A percentile compares a stretch with the other conserved stretches of the same genome.
Conservation (phyloP, 2,329 filamentous ascomycete species). For the Massarina eburnea region DNA sequence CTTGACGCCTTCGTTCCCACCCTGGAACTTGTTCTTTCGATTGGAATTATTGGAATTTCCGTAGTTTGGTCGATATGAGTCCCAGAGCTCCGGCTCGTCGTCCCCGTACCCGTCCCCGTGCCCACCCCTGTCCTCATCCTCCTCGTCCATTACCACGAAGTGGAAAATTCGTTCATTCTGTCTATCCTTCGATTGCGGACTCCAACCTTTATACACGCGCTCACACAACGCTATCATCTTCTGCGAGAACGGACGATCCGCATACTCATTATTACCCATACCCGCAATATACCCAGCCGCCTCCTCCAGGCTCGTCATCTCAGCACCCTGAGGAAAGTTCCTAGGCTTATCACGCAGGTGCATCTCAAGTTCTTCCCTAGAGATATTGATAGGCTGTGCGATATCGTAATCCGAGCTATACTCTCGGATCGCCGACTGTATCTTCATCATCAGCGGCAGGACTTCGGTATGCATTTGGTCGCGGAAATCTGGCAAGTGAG, state of each 20-base stretch:
- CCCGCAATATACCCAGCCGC: conserved; percentile 8
- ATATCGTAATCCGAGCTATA: conserved; percentile 7
- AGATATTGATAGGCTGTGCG: not conserved
- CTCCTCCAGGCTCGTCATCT: conserved; percentile 4
- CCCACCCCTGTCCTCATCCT: too few species aligned
- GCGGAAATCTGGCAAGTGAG: not conserved
- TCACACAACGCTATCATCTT: not conserved
- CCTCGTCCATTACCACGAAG: not conserved
- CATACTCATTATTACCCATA: conserved; percentile 6
- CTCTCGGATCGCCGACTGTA: conserved; percentile 13
- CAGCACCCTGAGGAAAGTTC: not conserved
- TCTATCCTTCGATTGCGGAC: not conserved
- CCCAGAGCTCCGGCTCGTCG: too few species aligned
- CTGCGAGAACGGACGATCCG: conserved; percentile 5
- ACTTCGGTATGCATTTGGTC: conserved; percentile 6
- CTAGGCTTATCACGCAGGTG: not conserved
- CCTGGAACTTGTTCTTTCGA: too few species aligned
- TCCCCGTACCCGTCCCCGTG: too few species aligned
- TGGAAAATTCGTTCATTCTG: not conserved
- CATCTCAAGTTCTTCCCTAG: not conserved
- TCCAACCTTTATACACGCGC: not conserved
- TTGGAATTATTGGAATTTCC: too few species aligned
- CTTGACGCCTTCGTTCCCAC: too few species aligned
- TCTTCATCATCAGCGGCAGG: conserved; percentile 14
- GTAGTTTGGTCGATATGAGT: too few species aligned